A percentile compares a stretch with the other conserved stretches of the same genome.
These are phyloP conservation scores for Micromonas pusilla DNA, from an alignment of 139 green algal species.

Conservation along the genomic window DNA sequence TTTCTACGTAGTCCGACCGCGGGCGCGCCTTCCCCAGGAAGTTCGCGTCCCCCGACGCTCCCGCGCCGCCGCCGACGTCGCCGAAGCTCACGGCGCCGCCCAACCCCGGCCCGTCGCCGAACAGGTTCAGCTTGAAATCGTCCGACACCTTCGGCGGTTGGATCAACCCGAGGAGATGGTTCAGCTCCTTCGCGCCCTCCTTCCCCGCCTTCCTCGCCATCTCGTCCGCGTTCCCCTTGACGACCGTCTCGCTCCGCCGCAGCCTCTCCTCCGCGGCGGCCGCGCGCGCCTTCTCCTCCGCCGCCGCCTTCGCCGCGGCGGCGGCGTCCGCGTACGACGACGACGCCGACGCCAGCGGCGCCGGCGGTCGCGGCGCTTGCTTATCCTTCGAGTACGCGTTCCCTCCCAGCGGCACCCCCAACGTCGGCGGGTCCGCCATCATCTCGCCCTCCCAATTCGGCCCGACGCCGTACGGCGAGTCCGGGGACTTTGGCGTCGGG, in stretches of 20 bases:
- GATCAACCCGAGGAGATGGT: neutral
- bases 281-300: neutral
- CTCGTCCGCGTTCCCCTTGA: neutral
- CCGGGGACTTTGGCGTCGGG: conserved; percentile 27
- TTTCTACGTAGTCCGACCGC: too few relatives aligned
- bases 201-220: neutral
- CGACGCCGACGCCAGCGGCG: neutral
- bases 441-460: neutral
- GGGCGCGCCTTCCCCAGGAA: too few relatives aligned
- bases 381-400: conserved; percentile 22
- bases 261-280: neutral
- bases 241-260: neutral
- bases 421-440: neutral
- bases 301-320: neutral
- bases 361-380: neutral
- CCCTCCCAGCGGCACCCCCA: conserved; percentile 2
- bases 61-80: too few relatives aligned
- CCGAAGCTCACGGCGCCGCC: neutral
- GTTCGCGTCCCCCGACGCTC: neutral
- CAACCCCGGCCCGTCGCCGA: neutral
- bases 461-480: neutral
- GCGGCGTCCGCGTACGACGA: neutral
- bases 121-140: conserved; percentile 15
- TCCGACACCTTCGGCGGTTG: neutral
- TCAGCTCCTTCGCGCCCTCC: conserved; percentile 1